Base-by-base conservation (phyloP, 169 alveolate species). In the Eimeria tenella region DNA sequence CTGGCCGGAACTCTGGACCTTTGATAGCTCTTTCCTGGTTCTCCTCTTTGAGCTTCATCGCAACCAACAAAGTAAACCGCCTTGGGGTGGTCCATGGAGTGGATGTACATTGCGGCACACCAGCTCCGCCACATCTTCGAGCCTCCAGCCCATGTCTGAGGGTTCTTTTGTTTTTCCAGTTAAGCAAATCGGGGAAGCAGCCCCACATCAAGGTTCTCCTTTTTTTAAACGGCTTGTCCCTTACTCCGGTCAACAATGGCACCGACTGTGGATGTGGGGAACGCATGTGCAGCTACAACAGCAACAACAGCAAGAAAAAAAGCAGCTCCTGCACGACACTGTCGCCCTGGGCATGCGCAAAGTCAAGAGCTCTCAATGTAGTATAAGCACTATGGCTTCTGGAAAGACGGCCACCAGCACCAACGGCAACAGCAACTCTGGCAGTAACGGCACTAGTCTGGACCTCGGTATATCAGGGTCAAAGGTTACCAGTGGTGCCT, bases 71-170 rank as follows among this genome's bases (percentile, higher is more conserved):
- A 31, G 0, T 31, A 31, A 31, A 31, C 42, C 42, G 42, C 42
- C 42, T 31, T 31, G 42, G 42, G 42, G 42, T 31, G 42, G 0
- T 31, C 42, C 42, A 31, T 31, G 42, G 4, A 31, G 42, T 31
- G 42, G 42, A 31, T 31, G 42, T 31, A 31, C 42, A 31, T 31
- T 2, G 42, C 4, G 42, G 42, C 42, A 31, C 42, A 31, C 42
- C 71, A 10, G 73, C 71, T 23, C 53, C 73, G 73, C 56, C 23
- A 3, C 55, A 55, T 17, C 89, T 56, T 21, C 5, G 8, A 6
- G 71, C 53, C 89, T 79, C 89, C 52, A 63, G 15, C 71, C 23
- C 89, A 79, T 79, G 89, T 21, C 89, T 53, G 89, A 79, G 56
- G 89, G 55, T 23, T 13, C 89, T 15, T 70, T 55, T 52, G 52